Base-by-base conservation (phyloP, 345 rosid genomes). In the Salix arbutifolia region DNA sequence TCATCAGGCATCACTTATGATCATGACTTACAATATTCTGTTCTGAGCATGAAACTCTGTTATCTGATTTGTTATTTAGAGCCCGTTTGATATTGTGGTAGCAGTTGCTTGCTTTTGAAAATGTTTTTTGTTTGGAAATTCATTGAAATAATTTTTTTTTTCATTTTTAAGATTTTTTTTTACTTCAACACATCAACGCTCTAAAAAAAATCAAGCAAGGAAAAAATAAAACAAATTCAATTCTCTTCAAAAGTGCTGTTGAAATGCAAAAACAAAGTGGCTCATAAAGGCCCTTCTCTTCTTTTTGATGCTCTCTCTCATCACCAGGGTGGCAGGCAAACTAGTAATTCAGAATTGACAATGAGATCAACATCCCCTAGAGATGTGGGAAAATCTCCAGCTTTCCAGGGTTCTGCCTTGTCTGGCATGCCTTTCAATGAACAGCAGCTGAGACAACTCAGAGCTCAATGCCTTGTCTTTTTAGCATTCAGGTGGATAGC, bases 391-490 rank as follows among this genome's bases (percentile, higher is more conserved):
- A 90, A 87, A 82, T 85, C 91, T 85, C 79, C 86, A 73, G 82
- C 81, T 86, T 74, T 88, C 31, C 89, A 85, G 74, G 83, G 80
- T 84, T 76, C 83, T 28, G 26, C 77, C 4, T 71, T 72, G n/a
- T 75, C 87, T 78, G 88, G 90, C 84, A 81, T 85, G 83, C 94
- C 90, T 77, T 94, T 94, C 79, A 94, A 90, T 73, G 98, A 92
- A 74, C 94, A 94, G 67, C 98, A 94, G 79, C 80, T 94, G 82
- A 94, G 90, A 85, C 98, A 94, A 82, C 98, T 94, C 76, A 90
- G 97, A 78, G 98, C 98, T 60, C 98, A 94, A 79, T 94, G 98
- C 86, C 96, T 94, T 60, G 97, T 94, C 35, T 92, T 92, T 84
- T 78, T 94, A 82, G 97, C 98, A 46, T 91, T 94, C 84, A 89